Evolutionary conservation across 2,329 filamentous ascomycete species (phyloP).

Genomic region (Aspergillus phoenicis): DNA sequence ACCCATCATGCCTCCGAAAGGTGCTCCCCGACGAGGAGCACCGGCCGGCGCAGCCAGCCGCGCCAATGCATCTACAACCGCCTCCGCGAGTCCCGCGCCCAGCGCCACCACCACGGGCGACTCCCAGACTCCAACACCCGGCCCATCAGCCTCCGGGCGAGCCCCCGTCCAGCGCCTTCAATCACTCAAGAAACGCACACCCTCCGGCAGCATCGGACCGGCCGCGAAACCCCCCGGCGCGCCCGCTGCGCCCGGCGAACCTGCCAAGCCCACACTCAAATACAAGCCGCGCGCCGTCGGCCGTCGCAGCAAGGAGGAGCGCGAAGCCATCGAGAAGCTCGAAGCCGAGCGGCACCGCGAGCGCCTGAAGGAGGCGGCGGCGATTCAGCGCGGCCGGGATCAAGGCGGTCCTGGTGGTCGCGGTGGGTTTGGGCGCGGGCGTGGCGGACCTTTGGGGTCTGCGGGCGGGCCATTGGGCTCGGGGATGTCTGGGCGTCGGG

Average conservation of each 20-base stretch:
- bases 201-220: conserved; percentile 38
- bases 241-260: conserved; percentile 28
- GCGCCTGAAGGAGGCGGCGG: conserved; percentile 43
- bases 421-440: conserved; percentile 33
- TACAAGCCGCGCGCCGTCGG: conserved; percentile 46
- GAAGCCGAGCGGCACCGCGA: conserved; percentile 46
- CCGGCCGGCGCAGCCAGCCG: conserved; percentile 23
- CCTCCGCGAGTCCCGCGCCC: conserved; percentile 20
- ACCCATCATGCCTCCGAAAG: conserved; percentile 39
- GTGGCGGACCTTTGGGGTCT: conserved; percentile 32
- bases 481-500: conserved; percentile 29
- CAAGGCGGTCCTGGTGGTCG: conserved; percentile 31
- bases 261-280: conserved; percentile 44
- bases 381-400: conserved; percentile 40
- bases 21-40: conserved; percentile 29
- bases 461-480: conserved; percentile 31
- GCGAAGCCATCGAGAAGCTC: conserved; percentile 45
- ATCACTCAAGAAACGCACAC: conserved; percentile 43
- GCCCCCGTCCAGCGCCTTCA: conserved; percentile 47
- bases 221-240: conserved; percentile 17
- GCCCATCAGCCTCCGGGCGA: conserved; percentile 23
- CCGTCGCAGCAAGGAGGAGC: conserved; percentile 50
- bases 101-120: conserved; percentile 13
- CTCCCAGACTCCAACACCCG: not conserved
- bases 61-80: conserved; percentile 17